Evolutionary conservation across 179 eudicot species (phyloP).

Genomic region (Beta lomatogona): DNA sequence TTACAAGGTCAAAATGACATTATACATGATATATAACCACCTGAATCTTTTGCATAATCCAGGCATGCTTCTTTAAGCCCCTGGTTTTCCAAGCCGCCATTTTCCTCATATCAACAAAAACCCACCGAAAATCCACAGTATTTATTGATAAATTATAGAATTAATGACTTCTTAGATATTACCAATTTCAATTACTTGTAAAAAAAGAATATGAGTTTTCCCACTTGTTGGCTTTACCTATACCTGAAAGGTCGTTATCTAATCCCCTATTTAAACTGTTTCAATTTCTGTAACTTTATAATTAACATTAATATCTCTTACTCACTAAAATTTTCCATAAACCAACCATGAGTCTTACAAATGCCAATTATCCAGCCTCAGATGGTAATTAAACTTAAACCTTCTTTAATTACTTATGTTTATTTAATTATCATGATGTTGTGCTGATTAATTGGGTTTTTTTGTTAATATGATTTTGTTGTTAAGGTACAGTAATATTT

Average conservation of each 20-base stretch:
- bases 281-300: neutral
- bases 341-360: conserved; percentile 29
- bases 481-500: conserved; percentile 34
- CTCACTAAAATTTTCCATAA: neutral
- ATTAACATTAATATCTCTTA: neutral
- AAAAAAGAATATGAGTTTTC: neutral
- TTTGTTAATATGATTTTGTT: neutral
- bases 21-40: too few relatives aligned
- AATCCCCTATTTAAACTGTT: conserved; percentile 13
- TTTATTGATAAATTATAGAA: neutral
- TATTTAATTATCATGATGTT: neutral
- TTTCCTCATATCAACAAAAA: conserved; percentile 9
- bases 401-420: too few relatives aligned
- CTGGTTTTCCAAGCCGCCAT: conserved; percentile 16
- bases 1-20: neutral
- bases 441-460: neutral
- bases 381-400: conserved; percentile 13
- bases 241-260: conserved; percentile 4
- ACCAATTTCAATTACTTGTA: neutral
- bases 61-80: conserved; percentile 19
- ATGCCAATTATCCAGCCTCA: conserved; percentile 24
- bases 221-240: neutral
- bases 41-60: neutral
- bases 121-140: conserved; percentile 26
- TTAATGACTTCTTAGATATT: neutral